Evolutionary conservation across 2,329 filamentous ascomycete species (phyloP).

Genomic region (Curvularia spicifera): DNA sequence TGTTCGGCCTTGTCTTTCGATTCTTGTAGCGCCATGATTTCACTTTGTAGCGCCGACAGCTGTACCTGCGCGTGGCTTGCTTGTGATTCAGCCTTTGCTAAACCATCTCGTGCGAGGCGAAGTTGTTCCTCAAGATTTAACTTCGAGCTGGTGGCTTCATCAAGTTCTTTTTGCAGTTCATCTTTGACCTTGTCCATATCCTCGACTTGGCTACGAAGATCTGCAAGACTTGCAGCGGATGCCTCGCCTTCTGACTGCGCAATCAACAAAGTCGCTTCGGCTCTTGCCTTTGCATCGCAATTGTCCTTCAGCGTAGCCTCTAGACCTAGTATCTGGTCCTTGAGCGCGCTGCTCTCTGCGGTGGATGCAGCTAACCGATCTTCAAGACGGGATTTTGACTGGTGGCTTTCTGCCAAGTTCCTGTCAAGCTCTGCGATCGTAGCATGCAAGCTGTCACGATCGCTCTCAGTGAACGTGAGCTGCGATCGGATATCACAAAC

Average conservation of each 20-base stretch:
- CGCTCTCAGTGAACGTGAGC: conserved; percentile 11
- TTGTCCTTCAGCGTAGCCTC: conserved; percentile 16
- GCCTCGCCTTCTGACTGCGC: conserved; percentile 17
- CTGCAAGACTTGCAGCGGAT: conserved; percentile 16
- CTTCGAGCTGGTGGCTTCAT: conserved; percentile 8
- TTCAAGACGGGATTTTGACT: conserved; percentile 15
- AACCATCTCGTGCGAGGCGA: conserved; percentile 13
- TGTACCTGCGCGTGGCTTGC: conserved; percentile 18
- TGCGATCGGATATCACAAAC: conserved; percentile 12
- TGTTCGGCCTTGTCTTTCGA: conserved; percentile 32
- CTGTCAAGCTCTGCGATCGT: conserved; percentile 19
- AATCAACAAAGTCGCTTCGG: conserved; percentile 17
- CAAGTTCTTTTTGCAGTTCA: conserved; percentile 15
- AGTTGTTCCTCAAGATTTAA: conserved; percentile 19
- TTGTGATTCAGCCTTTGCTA: conserved; percentile 22
- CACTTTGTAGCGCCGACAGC: conserved; percentile 24
- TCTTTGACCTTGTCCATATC: conserved; percentile 14
- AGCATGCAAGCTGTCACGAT: conserved; percentile 13
- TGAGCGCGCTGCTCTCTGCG: conserved; percentile 19
- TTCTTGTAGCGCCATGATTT: conserved; percentile 20
- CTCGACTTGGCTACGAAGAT: conserved; percentile 19
- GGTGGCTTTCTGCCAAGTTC: conserved; percentile 7
- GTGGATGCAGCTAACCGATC: conserved; percentile 18
- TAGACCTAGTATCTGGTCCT: conserved; percentile 22
- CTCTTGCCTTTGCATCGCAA: conserved; percentile 12